Evolutionary conservation across 441 rosid species (phyloP).

Genomic region (Kokia cookei): DNA sequence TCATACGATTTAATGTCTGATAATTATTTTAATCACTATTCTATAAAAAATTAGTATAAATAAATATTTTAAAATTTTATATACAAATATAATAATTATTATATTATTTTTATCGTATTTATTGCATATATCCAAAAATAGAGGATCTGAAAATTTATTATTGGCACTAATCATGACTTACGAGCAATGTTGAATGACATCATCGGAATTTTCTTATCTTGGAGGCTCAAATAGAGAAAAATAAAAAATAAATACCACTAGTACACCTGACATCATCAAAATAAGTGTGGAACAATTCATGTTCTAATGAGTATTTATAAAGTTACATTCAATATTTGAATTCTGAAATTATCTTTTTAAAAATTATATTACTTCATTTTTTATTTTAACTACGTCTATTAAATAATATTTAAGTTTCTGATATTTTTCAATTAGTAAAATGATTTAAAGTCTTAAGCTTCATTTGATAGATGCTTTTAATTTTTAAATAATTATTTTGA

Average conservation of each 20-base stretch:
- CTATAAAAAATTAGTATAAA: too few species aligned
- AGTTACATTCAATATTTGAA: neutral
- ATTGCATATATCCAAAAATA: neutral
- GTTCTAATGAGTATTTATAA: neutral
- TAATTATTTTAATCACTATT: rapidly evolving
- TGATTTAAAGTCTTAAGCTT: too few species aligned
- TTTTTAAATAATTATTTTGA: too few species aligned
- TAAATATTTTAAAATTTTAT: too few species aligned
- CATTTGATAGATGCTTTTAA: too few species aligned
- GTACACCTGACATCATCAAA: neutral
- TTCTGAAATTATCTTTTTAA: neutral
- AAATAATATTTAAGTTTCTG: too few species aligned
- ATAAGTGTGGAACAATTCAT: neutral
- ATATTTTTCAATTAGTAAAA: too few species aligned
- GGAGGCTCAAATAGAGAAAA: neutral
- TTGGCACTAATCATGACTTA: constrained; percentile 1
- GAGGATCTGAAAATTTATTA: neutral
- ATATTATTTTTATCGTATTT: neutral
- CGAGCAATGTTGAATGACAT: constrained; percentile 25
- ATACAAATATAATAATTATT: neutral
- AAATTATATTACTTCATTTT: too few species aligned
- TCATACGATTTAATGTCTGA: too few species aligned
- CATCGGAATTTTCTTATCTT: constrained; percentile 4
- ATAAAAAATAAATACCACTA: neutral
- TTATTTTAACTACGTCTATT: too few species aligned